Evolutionary conservation across 139 green algal genomes (phyloP).

Genomic region (Yamagishiella unicocca): DNA sequence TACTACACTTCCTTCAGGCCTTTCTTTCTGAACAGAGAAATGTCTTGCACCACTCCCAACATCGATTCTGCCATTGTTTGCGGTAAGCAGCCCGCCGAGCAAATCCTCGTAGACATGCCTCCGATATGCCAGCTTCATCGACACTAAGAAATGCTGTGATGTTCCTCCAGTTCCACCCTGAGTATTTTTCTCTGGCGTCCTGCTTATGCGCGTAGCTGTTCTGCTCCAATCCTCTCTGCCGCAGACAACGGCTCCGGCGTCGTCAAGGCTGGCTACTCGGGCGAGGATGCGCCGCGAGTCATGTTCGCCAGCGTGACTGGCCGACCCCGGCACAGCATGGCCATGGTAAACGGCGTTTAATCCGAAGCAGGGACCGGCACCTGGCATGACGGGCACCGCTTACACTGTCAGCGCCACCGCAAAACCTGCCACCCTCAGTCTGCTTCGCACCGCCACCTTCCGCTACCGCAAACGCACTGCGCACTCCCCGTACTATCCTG

Average conservation of each 20-base stretch:
- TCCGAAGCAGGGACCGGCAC: no score
- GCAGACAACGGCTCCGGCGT: conserved; percentile 60
- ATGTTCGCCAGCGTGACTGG: conserved; percentile 57
- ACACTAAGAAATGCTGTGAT: no score
- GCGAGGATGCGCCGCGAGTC: conserved; percentile 60
- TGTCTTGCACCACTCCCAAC: neutral
- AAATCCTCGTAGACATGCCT: no score
- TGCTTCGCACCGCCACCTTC: neutral
- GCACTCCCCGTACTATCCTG: no score
- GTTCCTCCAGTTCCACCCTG: no score
- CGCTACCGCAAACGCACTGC: no score
- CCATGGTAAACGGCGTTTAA: conserved; percentile 56
- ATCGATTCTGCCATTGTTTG: conserved; percentile 12
- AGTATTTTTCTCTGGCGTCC: no score
- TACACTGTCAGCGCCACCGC: neutral
- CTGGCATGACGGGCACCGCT: neutral
- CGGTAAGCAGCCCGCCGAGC: no score
- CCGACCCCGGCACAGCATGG: conserved; percentile 46
- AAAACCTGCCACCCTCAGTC: neutral
- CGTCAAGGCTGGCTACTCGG: conserved; percentile 60
- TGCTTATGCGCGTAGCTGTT: no score
- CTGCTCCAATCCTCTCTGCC: neutral
- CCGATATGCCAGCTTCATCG: no score
- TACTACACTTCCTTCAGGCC: no score
- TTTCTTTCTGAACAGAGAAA: no score